Percentiles rank a stretch among this genome's conserved stretches.
Evolutionary conservation across 179 eudicot species (phyloP).

Genomic region (Actinidia polygama): DNA sequence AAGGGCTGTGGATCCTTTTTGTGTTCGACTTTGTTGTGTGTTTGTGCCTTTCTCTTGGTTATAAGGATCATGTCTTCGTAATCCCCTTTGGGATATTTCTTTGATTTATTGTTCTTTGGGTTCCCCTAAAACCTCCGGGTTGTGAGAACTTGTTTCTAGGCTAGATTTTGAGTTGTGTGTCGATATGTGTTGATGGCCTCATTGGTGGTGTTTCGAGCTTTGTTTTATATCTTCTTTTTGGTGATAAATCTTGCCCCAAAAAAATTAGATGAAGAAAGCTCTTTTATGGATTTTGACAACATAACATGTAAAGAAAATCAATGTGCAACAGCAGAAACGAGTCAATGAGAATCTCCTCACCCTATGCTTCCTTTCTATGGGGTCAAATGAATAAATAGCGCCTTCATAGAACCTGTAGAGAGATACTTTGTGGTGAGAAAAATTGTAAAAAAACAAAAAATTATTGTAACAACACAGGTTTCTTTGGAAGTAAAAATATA

Average conservation of each 20-base stretch:
- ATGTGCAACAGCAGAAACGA: background rate
- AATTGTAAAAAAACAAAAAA: background rate
- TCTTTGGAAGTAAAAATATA: background rate
- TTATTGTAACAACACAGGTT: background rate
- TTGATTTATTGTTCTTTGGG: conserved; percentile 37
- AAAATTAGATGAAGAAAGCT: background rate
- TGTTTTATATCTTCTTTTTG: background rate
- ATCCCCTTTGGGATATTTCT: conserved; percentile 31
- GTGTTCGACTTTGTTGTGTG: no score
- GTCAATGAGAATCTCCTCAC: conserved; percentile 17
- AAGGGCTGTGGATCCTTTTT: no score
- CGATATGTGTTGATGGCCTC: background rate
- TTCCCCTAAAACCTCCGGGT: background rate
- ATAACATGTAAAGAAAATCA: background rate
- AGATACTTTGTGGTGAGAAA: conserved; percentile 4
- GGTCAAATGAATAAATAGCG: conserved; percentile 26
- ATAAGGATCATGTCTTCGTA: no score
- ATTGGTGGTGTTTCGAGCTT: background rate
- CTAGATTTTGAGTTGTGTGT: background rate
- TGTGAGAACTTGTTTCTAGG: background rate
- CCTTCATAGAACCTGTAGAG: conserved; percentile 31
- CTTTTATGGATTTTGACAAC: background rate
- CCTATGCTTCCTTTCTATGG: conserved; percentile 23
- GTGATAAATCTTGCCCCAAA: background rate
- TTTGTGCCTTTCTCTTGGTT: no score